phyloP scores from a whole-genome alignment of 495 filamentous ascomycete species.

The Podospora pseudopauciseta region DNA sequence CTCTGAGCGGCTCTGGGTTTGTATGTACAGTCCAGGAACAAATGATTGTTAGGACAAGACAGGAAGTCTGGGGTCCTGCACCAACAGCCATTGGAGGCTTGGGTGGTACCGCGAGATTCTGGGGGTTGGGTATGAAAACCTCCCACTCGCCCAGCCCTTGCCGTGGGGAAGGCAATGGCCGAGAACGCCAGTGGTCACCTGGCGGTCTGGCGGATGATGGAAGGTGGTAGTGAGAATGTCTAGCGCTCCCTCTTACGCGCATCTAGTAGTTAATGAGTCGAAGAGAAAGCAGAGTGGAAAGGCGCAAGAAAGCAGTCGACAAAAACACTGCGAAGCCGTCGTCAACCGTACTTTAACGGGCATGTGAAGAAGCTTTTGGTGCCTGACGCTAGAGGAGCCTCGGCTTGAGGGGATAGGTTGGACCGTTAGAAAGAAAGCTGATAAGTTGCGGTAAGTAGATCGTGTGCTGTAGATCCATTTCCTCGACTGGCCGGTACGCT shows the following conservation, averaged over 20 bases:
- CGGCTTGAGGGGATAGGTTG: slow-evolving; percentile 6
- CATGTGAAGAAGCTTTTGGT: slow-evolving; percentile 21
- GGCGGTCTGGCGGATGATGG: neutral
- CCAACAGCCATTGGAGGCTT: neutral
- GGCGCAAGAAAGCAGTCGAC: neutral
- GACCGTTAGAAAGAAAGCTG: neutral
- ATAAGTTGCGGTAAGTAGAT: neutral
- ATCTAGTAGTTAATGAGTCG: neutral
- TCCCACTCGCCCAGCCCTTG: neutral
- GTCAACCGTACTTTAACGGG: neutral
- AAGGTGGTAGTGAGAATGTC: neutral
- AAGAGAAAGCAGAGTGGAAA: neutral
- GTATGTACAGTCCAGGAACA: neutral
- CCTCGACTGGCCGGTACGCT: neutral
- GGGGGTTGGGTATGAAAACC: neutral
- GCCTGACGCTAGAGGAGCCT: slow-evolving; percentile 17
- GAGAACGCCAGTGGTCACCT: neutral
- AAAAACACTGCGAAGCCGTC: neutral
- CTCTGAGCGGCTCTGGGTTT: neutral
- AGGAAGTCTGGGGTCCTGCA: neutral
- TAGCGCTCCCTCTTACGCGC: neutral
- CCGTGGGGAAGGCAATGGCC: neutral
- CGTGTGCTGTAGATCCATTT: neutral
- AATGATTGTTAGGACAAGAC: neutral
- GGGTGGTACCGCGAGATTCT: neutral